Base-by-base conservation (phyloP, 805 yeast genomes). In the Komagataella pastoris region DNA sequence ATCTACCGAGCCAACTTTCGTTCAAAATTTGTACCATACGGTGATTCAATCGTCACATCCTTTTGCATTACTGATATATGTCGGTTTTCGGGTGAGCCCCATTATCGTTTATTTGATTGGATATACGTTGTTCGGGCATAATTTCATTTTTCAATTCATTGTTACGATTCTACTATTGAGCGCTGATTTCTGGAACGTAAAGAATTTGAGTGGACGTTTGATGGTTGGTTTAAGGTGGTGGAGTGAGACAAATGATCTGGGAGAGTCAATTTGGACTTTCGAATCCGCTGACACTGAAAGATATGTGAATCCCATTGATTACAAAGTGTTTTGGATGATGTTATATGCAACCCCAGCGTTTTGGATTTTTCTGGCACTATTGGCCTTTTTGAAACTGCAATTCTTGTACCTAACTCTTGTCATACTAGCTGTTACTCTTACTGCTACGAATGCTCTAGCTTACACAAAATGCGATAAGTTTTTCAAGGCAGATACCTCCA, bases 151-250 rank as follows among this genome's bases (percentile, higher is more conserved):
- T 46, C 80, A 88, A 59, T 91, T 93, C 71, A 89, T 91, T 14
- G 64, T 81, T 5, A 81, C 88, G 19, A 79, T 90, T 2, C 69
- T 93, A 17, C 68, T 89, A 17, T 73, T 88, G 18, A 86, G 96
- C 0, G 88, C 88, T 1, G 99, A 91, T 65, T 91, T 91, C 61
- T 91, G 97, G 95, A 85, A 87, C 61, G 81, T 88, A 21, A 93
- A 91, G 63, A 91, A 91, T 65, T 85, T 91, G 23, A 74, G 95
- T 18, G 99, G 99, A 1, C 71, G 98, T 53, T 75, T 88, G 52
- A 67, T 91, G 52, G 97, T 93, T 3, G 98, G 97, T 0, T 73
- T 93, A 56, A 75, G 95, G 56, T 91, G 99, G 99, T 91, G 98
- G 97, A 93, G 91, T 63, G 97, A 91, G 63, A 74, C 89, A 0